phyloP scores from a whole-genome alignment of 306 rosid species.

The Pueraria montana region DNA sequence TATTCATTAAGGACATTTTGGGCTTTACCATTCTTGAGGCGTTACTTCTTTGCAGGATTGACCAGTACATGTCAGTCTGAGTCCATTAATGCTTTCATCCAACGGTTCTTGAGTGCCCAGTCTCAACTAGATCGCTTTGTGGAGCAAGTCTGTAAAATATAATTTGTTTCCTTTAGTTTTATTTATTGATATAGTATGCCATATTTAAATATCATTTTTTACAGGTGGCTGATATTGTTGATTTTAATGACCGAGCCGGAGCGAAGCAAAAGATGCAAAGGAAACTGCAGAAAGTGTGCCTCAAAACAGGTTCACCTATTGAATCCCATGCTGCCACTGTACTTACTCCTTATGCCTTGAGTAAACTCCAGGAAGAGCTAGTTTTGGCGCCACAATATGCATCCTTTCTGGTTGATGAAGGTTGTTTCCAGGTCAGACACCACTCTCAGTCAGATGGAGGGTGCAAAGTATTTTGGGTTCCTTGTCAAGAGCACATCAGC shows the following conservation, averaged over 20 bases:
- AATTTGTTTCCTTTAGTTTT: constrained; percentile 29
- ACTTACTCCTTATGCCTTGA: constrained; percentile 80
- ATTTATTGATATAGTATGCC: constrained; percentile 28
- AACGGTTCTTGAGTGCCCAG: constrained; percentile 76
- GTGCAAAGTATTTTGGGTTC: constrained; percentile 78
- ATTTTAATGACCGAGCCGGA: constrained; percentile 75
- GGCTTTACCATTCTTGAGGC: constrained; percentile 87
- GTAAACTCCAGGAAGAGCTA: constrained; percentile 89
- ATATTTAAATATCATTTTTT: constrained; percentile 26
- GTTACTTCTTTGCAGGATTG: constrained; percentile 81
- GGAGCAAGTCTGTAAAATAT: constrained; percentile 65
- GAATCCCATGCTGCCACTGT: constrained; percentile 87
- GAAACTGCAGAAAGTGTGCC: constrained; percentile 75
- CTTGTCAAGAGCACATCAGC: constrained; percentile 85
- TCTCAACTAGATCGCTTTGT: constrained; percentile 73
- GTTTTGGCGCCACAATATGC: constrained; percentile 90
- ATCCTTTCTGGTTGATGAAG: constrained; percentile 71
- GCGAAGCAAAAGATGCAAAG: constrained; percentile 77
- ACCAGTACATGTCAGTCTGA: constrained; percentile 69
- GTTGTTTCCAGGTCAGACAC: constrained; percentile 87
- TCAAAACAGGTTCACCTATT: constrained; percentile 87
- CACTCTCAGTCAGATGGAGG: constrained; percentile 88
- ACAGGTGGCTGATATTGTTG: constrained; percentile 75
- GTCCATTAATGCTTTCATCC: constrained; percentile 72
- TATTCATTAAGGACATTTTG: constrained; percentile 76